phyloP scores from a whole-genome alignment of 257 asterid species.

The Solanum sejunctum region DNA sequence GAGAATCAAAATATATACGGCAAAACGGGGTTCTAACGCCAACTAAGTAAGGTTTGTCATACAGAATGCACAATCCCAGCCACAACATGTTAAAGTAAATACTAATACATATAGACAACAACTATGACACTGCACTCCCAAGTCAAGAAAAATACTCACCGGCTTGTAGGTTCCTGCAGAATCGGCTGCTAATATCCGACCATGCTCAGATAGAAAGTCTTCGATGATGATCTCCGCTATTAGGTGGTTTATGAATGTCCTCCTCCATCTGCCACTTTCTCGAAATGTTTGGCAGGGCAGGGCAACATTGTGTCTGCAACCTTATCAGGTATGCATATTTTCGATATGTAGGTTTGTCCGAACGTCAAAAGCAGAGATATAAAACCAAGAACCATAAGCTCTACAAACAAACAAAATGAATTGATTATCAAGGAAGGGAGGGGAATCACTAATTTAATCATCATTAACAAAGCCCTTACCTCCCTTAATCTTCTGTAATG shows the following conservation, averaged over 20 bases:
- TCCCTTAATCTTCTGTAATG: constrained; percentile 85
- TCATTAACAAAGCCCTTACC: constrained; percentile 23
- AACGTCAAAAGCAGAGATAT: constrained; percentile 80
- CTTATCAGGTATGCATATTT: constrained; percentile 48
- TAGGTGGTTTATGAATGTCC: background rate
- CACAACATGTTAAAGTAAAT: background rate
- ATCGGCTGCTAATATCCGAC: constrained; percentile 36
- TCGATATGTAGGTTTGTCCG: constrained; percentile 72
- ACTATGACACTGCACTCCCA: background rate
- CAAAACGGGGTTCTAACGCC: background rate
- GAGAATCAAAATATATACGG: background rate
- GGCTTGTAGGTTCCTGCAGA: constrained; percentile 21
- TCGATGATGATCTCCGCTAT: constrained; percentile 23
- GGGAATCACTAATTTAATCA: background rate
- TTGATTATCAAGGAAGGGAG: background rate
- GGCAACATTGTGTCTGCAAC: constrained; percentile 68
- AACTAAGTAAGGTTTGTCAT: background rate
- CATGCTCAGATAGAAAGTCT: constrained; percentile 49
- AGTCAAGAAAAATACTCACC: constrained; percentile 9
- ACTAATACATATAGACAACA: background rate
- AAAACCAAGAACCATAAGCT: constrained; percentile 96
- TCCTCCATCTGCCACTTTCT: background rate
- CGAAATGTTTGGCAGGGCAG: constrained; percentile 14
- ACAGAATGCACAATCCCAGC: background rate
- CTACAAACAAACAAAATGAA: constrained; percentile 21